phyloP scores from a whole-genome alignment of 495 filamentous ascomycete genomes.

The Margaritispora aquatica region DNA sequence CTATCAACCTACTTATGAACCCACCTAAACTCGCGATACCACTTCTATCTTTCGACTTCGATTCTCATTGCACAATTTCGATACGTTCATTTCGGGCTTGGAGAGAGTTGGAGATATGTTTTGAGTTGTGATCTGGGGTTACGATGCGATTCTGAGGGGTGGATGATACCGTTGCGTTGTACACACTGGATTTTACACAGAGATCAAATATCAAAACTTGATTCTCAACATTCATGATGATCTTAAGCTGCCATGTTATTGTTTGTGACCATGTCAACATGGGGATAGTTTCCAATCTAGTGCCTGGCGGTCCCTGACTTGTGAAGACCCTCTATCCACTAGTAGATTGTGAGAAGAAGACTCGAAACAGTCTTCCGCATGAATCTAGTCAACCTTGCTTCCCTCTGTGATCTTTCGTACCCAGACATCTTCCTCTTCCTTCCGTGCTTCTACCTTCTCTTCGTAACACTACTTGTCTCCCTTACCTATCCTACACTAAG shows the following conservation, averaged over 20 bases:
- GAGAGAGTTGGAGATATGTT: neutral
- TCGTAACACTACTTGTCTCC: too few relatives aligned
- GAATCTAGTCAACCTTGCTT: neutral
- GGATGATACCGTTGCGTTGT: neutral
- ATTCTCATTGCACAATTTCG: conserved; percentile 2
- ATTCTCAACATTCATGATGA: neutral
- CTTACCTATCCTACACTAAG: too few relatives aligned
- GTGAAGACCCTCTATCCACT: too few relatives aligned
- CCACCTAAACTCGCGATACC: neutral
- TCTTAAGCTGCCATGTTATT: neutral
- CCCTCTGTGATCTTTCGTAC: neutral
- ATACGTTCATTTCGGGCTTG: neutral
- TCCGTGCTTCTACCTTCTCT: too few relatives aligned
- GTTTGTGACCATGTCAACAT: too few relatives aligned
- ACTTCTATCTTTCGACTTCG: neutral
- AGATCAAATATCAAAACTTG: neutral
- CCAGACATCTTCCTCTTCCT: too few relatives aligned
- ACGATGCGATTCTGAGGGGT: too few relatives aligned
- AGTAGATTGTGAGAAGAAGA: too few relatives aligned
- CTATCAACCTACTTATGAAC: neutral
- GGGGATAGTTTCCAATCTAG: too few relatives aligned
- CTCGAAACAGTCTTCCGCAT: too few relatives aligned
- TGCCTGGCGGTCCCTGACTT: too few relatives aligned
- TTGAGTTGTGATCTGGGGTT: neutral
- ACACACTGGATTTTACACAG: neutral